Evolutionary conservation across 371 early-diverging fungal genomes (phyloP).

Genomic region (Mortierella sp.): DNA sequence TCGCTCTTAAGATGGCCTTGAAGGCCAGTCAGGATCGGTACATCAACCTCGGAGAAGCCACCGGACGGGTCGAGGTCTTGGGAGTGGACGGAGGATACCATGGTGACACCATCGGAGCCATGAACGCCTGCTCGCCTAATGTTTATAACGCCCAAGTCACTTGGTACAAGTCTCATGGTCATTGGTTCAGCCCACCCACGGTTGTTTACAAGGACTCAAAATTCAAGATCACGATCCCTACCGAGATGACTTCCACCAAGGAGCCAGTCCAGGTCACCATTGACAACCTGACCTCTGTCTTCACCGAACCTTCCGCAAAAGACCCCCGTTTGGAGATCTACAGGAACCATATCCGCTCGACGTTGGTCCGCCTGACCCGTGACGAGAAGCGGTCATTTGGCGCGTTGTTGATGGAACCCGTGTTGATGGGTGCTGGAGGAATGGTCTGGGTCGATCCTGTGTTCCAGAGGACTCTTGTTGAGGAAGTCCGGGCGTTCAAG

Average conservation of each 20-base stretch:
- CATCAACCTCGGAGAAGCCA: slow-evolving; percentile 56
- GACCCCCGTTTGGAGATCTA: slow-evolving; percentile 65
- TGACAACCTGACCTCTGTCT: slow-evolving; percentile 43
- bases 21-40: slow-evolving; percentile 62
- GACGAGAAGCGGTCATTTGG: slow-evolving; percentile 75
- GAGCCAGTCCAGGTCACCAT: slow-evolving; percentile 33
- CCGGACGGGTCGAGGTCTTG: slow-evolving; percentile 68
- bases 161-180: slow-evolving; percentile 84
- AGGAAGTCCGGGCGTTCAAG: slow-evolving; percentile 64
- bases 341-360: slow-evolving; percentile 61
- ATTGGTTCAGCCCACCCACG: slow-evolving; percentile 84
- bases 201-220: slow-evolving; percentile 72
- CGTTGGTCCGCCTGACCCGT: slow-evolving; percentile 59
- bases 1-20: slow-evolving; percentile 88
- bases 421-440: slow-evolving; percentile 88
- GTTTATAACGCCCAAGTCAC: slow-evolving; percentile 81
- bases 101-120: slow-evolving; percentile 90
- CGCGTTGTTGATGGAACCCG: slow-evolving; percentile 83
- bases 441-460: slow-evolving; percentile 89
- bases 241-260: slow-evolving; percentile 33
- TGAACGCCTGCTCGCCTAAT: slow-evolving; percentile 86
- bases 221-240: slow-evolving; percentile 65
- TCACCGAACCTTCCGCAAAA: slow-evolving; percentile 21
- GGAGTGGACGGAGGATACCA: slow-evolving; percentile 87
- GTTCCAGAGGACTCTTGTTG: slow-evolving; percentile 79